Percentiles rank a stretch among this genome's conserved stretches.
Conservation (phyloP, 768 basidiomycete species). For the Hygrophoropsis aurantiaca region DNA sequence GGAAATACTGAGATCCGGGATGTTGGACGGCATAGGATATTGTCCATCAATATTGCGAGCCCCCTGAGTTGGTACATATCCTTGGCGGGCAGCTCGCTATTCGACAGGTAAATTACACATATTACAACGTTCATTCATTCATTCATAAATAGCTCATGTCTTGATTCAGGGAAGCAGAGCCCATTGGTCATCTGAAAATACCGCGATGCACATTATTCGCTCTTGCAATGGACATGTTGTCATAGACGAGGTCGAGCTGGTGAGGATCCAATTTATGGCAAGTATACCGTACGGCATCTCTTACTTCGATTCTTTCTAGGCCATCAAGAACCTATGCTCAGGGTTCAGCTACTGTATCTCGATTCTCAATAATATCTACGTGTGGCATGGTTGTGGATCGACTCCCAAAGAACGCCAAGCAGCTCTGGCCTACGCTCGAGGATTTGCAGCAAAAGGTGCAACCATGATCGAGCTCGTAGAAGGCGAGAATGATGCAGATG, state of each 20-base stretch:
- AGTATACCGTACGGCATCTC: too few species aligned
- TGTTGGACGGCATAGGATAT: constrained; percentile 21
- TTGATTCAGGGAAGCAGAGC: constrained; percentile 58
- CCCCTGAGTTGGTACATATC: constrained; percentile 56
- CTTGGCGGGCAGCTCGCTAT: constrained; percentile 73
- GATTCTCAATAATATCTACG: constrained; percentile 67
- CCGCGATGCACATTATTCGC: constrained; percentile 77
- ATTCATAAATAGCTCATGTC: constrained; percentile 7
- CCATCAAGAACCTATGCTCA: constrained; percentile 71
- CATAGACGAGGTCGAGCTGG: constrained; percentile 75
- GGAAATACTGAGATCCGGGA: not conserved
- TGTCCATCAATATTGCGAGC: constrained; percentile 64
- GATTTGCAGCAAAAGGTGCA: constrained; percentile 38
- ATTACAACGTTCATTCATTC: too few species aligned
- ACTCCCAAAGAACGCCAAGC: constrained; percentile 55
- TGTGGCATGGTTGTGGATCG: constrained; percentile 83
- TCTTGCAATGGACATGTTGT: constrained; percentile 46
- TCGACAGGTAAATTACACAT: constrained; percentile 57
- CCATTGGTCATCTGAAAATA: constrained; percentile 80
- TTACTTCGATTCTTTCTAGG: constrained; percentile 33
- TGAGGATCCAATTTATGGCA: constrained; percentile 35
- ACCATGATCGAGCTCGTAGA: constrained; percentile 59
- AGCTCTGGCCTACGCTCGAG: constrained; percentile 59
- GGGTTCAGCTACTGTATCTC: constrained; percentile 82
- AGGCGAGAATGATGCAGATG: constrained; percentile 57